phyloP scores from a whole-genome alignment of 768 basidiomycete genomes.

The Mycena alexandri region DNA sequence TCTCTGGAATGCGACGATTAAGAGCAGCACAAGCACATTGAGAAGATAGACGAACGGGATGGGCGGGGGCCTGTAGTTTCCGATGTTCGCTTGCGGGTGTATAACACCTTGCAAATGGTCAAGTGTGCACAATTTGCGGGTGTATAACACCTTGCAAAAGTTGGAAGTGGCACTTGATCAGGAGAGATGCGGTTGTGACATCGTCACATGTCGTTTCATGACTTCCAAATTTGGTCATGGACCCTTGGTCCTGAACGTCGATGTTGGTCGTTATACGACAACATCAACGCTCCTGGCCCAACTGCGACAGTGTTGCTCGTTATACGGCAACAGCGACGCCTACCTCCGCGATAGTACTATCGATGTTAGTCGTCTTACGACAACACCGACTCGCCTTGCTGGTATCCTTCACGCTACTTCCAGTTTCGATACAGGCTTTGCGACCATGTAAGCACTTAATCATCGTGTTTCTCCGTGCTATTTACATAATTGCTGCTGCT shows the following conservation, averaged over 20 bases:
- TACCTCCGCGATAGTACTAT: too few species aligned
- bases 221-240: neutral
- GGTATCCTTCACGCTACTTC: too few species aligned
- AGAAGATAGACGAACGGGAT: too few species aligned
- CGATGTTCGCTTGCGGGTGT: too few species aligned
- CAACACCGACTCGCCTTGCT: too few species aligned
- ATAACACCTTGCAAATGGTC: too few species aligned
- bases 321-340: too few species aligned
- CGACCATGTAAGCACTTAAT: slow-evolving; percentile 13
- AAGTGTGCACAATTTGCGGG: neutral
- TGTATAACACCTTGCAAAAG: neutral
- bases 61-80: neutral
- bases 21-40: too few species aligned
- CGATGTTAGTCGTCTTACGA: too few species aligned
- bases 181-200: neutral
- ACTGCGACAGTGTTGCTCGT: too few species aligned
- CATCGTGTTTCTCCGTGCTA: slow-evolving; percentile 23
- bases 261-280: neutral
- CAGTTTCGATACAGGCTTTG: too few species aligned
- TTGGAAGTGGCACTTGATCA: neutral
- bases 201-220: neutral
- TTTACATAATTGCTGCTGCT: slow-evolving; percentile 4
- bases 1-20: neutral
- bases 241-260: neutral
- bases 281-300: neutral